Evolutionary conservation across 306 rosid genomes (phyloP).

Genomic region (Trifolium fragiferum): DNA sequence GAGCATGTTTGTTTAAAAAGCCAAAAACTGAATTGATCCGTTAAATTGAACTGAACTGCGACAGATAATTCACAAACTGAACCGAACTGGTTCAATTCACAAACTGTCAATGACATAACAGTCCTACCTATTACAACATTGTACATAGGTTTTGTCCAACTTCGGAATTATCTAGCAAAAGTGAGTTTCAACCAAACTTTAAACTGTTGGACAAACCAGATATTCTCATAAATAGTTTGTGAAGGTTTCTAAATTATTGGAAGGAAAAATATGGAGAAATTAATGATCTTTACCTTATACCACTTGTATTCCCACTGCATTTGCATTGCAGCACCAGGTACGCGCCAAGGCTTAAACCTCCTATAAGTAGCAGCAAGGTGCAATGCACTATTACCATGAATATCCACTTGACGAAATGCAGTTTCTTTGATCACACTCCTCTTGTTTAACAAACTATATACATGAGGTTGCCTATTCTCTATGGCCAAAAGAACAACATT

Average conservation of each 20-base stretch:
- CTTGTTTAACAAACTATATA: conserved; percentile 36
- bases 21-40: no score
- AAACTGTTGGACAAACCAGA: neutral
- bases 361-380: conserved; percentile 51
- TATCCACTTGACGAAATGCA: conserved; percentile 49
- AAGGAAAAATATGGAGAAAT: neutral
- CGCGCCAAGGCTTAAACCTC: conserved; percentile 48
- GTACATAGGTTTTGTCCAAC: neutral
- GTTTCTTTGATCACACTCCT: conserved; percentile 34
- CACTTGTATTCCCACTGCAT: conserved; percentile 68
- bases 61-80: no score
- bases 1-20: no score
- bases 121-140: no score
- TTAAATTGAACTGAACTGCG: no score
- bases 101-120: no score
- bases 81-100: no score
- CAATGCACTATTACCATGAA: conserved; percentile 51
- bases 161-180: neutral
- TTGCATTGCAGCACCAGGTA: conserved; percentile 60
- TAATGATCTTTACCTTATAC: conserved; percentile 47
- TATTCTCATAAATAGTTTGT: neutral
- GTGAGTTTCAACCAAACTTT: neutral
- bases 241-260: neutral
- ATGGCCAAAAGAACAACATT: conserved; percentile 54
- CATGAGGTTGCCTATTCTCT: conserved; percentile 56